Base-by-base conservation (phyloP, 306 rosid species). In the Pachyrhizus erosus region DNA sequence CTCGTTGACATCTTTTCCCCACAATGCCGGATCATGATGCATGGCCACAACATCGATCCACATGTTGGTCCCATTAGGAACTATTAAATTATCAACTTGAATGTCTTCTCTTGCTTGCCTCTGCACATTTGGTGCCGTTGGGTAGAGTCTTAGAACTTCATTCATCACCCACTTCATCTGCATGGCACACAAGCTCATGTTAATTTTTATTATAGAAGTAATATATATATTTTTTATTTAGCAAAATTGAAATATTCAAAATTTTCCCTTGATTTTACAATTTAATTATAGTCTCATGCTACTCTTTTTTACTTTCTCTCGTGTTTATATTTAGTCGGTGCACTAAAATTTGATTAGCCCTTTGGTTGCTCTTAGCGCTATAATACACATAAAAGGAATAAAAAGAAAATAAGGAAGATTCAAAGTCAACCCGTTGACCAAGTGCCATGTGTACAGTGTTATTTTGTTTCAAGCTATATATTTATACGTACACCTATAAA, bases 81-180 rank as follows among this genome's bases (percentile, higher is more conserved):
- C 90, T 0, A 29, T 86, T 1, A 81, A n/a, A 31, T 91, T 81
- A 13, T 87, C 88, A 31, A 92, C 85, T 80, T 74, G 46, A 60
- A 94, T 91, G 85, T 91, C 91, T 52, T 82, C 88, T 82, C 86
- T 90, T 0, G 92, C 97, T 87, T 94, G 97, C 81, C 98, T 92
- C 60, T 92, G 94, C 58, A 89, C 90, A 81, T 94, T 94, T 60
- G 98, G 98, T 21, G 98, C 89, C 5, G 98, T 77, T 29, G 98
- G 97, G 73, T 94, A 94, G 3, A 94, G 88, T 24, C 98, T 87
- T 23, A 94, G 79, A 27, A 83, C 93, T 83, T 94, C 97, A 73
- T 89, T 94, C 93, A 90, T 86, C 82, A 94, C 97, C 91, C 97
- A 94, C 73, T 91, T 96, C 97, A 94, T 92, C 98, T 94, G 88